Evolutionary conservation across 192 early-diverging fungal genomes (phyloP), one percentile per base, ranked within the genome.

Genomic region (Coemansia sp.): DNA sequence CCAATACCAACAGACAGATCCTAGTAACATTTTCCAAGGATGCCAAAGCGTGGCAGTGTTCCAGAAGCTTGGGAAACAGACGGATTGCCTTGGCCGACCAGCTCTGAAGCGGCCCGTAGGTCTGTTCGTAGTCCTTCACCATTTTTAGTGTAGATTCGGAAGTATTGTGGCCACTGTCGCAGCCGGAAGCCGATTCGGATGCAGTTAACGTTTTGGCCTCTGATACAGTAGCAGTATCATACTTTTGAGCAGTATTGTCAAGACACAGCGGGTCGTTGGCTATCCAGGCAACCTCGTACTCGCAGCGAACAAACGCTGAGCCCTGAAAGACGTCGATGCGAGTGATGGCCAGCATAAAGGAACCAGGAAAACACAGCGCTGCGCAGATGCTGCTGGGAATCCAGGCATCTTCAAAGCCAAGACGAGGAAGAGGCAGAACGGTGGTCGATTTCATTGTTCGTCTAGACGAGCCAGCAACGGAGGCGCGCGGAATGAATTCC

Each of bases 231-330:
- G 26, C 26, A 26, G 26, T 3, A 44, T 1, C 10, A 44, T 0
- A 44, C 43, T 44, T 13, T 1, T 44, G 43, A 4, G 43, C 19
- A n/a, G 49, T 16, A 19, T 38, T 57, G 16, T 16, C 32, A 38
- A 68, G 23, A 16, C 38, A 49, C 11, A 77, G 65, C 40, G 75
- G 75, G 41, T 77, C 75, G 56, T 56, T 67, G 61, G 65, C 52
- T 5, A 77, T 57, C 75, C 75, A 77, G 9, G 66, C 60, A 37
- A 77, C 45, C 5, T 68, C 48, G 50, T 58, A 71, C 48, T 54
- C 69, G 40, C 69, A 65, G 9, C 44, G 56, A 13, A 37, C 40
- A 45, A 43, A 64, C 38, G 32, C 52, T 1, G 45, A 38, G 40
- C n/a, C 7, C 0, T 54, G 13, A 15, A 76, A 62, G 10, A 64